These are phyloP conservation scores for Spergularia bocconei DNA, from an alignment of 148 eudicot species.

Conservation along the genomic window DNA sequence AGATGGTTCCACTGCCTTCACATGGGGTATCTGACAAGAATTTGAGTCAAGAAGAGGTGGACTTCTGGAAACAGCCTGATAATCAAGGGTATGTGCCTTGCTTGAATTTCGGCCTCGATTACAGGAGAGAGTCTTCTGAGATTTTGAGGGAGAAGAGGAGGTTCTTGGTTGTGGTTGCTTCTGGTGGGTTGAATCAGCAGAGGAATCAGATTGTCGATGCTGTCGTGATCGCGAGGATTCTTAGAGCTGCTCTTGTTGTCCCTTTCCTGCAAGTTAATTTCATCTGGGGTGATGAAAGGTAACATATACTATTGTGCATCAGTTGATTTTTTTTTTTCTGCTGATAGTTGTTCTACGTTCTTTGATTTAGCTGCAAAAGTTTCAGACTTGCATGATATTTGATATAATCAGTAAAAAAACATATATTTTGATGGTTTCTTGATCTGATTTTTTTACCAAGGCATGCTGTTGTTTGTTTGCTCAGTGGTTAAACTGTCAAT, in stretches of 20 bases:
- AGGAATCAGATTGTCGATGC: constrained; percentile 99
- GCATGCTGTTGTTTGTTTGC: not conserved
- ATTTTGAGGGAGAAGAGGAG: constrained; percentile 46
- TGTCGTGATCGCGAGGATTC: constrained; percentile 86
- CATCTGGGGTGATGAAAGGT: constrained; percentile 99
- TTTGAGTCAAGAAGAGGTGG: constrained; percentile 33
- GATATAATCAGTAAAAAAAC: not conserved
- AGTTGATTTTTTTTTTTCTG: too few species aligned
- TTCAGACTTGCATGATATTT: not conserved
- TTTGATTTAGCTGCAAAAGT: not conserved
- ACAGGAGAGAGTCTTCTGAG: constrained; percentile 44
- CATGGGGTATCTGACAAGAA: constrained; percentile 29
- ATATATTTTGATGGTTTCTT: not conserved
- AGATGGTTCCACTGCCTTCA: constrained; percentile 22
- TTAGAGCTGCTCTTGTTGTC: constrained; percentile 89
- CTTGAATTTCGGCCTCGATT: constrained; percentile 53
- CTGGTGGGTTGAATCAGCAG: constrained; percentile 96
- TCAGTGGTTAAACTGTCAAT: too few species aligned
- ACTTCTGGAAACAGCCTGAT: constrained; percentile 85
- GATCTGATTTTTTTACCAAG: not conserved
- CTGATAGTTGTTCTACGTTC: too few species aligned
- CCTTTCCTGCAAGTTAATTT: constrained; percentile 88
- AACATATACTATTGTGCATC: not conserved
- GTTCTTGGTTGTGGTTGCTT: constrained; percentile 80
- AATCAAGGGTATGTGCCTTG: constrained; percentile 71